Evolutionary conservation across 371 early-diverging fungal genomes (phyloP), one percentile per base, ranked within the genome.

Genomic region (Mortierella sp.): DNA sequence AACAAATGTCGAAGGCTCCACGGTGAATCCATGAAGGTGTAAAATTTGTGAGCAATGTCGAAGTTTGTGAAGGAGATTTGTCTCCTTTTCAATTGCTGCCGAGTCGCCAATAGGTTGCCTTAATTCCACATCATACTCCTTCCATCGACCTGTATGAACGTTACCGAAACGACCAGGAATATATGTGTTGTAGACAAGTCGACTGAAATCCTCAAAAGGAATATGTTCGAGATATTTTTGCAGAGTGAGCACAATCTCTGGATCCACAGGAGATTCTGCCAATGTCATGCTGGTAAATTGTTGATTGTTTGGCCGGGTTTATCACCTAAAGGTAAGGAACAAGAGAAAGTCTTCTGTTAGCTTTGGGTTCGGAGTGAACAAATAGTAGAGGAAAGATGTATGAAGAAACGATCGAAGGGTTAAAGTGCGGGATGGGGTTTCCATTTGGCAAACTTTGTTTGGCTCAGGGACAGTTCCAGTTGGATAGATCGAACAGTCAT

Each of bases 131-230:
- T 80, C 80, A 26, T 70, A 28, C 17, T 80, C 80, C 29, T 59
- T 66, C 75, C 75, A 80, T 8, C 80, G 75, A 26, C 75, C 80
- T 15, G 60, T 64, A 42, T 80, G 75, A 7, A 68, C 42, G n/a
- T 63, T 55, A 0, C 59, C 68, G 58, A 69, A 70, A 0, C 75
- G 67, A 2, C 80, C 80, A 29, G 80, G 80, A 12, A 74, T 51
- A 40, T 68, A 64, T 10, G 68, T 63, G 65, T 80, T 74, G 61
- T 64, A 74, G 51, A 43, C 22, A 12, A 70, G 55, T 9, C 75
- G 70, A 3, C 62, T 42, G 31, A 80, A 60, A 19, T 80, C 80
- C 3, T 74, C 64, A 34, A 70, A 74, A 35, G 74, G 75, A 68
- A 74, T 74, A 19, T 70, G 68, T 22, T 22, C 49, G 0, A 68